Evolutionary conservation across 257 asterid genomes (phyloP), one percentile per base, ranked within the genome.

Genomic region (Gentiana dahurica): DNA sequence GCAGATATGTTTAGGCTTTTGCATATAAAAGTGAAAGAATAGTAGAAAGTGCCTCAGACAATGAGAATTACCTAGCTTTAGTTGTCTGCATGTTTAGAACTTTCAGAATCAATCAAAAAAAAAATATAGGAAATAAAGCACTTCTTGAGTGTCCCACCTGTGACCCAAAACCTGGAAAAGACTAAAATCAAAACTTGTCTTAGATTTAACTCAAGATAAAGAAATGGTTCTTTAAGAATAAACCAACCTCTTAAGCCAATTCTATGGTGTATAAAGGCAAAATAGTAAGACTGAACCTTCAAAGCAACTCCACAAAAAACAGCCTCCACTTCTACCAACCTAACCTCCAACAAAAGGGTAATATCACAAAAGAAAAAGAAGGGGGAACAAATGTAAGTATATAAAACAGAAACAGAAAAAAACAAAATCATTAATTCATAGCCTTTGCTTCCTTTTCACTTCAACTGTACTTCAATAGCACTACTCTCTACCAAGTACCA

Each of bases 321-420:
- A 24, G 80, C 87, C 89, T 81, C 96, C 95, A 91, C 96, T 90
- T 67, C 78, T 78, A 87, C 87, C 95, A 81, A 81, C 84, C 84
- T 76, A 64, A 69, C 76, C 83, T 60, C 66, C 78, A 75, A 64
- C 54, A 62, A 52, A 69, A 71, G 65, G 56, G 59, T 46, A 55
- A 46, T 52, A 43, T 52, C 2, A 45, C 36, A 52, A 69, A 55
- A 44, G 55, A 49, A 71, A 32, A 47, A 62, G 54, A 34, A 50
- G 59, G 43, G 15, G 35, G 57, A 66, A 52, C 57, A 58, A 39
- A 54, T 36, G 33, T 48, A 60, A 52, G 62, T 60, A 73, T 68
- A 69, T 62, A 67, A 73, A 65, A 35, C 73, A 51, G 63, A 63
- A 65, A 45, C 63, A 65, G 71, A 57, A 64, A 64, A 71, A 61